Percentiles rank a stretch among this genome's conserved stretches.
Evolutionary conservation across 2,329 filamentous ascomycete species (phyloP).

Genomic region (Aspergillaceae sp.): DNA sequence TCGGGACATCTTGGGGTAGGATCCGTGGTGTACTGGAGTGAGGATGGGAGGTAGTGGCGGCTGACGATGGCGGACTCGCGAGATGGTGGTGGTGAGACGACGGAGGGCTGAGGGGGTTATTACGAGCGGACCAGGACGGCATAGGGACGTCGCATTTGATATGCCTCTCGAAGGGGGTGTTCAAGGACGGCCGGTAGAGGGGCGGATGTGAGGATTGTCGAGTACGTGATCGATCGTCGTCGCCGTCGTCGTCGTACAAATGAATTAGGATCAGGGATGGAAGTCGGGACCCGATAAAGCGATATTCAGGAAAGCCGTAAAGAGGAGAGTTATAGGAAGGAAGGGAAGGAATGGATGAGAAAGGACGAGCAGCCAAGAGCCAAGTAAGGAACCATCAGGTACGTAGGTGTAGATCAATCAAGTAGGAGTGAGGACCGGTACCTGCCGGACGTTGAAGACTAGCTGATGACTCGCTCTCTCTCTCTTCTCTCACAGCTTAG

Average conservation of each 20-base stretch:
- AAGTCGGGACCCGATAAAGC: too few relatives aligned
- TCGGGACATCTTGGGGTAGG: constrained; percentile 18
- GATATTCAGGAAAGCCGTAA: neutral
- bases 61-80: constrained; percentile 9
- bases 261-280: too few relatives aligned
- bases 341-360: neutral
- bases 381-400: too few relatives aligned
- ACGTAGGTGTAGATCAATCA: neutral
- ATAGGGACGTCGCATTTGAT: constrained; percentile 26
- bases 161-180: too few relatives aligned
- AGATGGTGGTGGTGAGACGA: constrained; percentile 15
- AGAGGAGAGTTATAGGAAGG: neutral
- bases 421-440: neutral
- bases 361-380: too few relatives aligned
- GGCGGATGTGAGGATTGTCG: neutral
- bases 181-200: too few relatives aligned
- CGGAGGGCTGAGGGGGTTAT: constrained; percentile 15
- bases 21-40: constrained; percentile 14
- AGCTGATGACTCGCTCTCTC: too few relatives aligned
- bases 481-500: too few relatives aligned
- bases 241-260: too few relatives aligned
- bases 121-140: constrained; percentile 27
- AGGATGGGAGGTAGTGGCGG: constrained; percentile 11
- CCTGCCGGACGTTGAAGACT: neutral
- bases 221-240: too few relatives aligned